Base-by-base conservation (phyloP, 1,284 basidiomycete genomes). In the Boletus smithii region DNA sequence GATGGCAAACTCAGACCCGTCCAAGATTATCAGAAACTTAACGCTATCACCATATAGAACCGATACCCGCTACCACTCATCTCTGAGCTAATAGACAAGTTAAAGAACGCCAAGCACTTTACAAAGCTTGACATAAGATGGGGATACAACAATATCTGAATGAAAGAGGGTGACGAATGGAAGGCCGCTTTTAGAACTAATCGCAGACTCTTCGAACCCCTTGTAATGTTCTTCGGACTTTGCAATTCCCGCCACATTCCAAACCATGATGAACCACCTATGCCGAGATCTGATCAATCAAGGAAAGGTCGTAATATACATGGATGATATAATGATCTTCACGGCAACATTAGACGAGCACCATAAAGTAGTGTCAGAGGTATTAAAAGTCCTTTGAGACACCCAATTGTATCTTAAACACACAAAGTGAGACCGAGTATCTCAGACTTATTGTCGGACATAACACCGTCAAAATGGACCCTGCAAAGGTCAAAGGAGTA, bases 381-480 rank as follows among this genome's bases (percentile, higher is more conserved):
- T 42, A 1, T 14, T 42, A 6, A 30, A 32, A 7, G 16, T 39
- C 1, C 14, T 46, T 0, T 8, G 24, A 1, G 18, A 36, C 7
- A 9, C 40, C 8, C 27, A 40, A 14, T 11, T 46, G 0, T 34
- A 0, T 4, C 17, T 46, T 0, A 46, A 40, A 20, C 23, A 33
- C 3, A 29, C 17, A 36, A 76, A 77, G 42, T 76, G 73, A 58
- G 18, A 55, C 68, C 0, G 65, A 72, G 9, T 78, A 69, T 51
- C 55, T 79, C 0, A 73, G 75, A 0, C 56, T 70, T 26, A 56
- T 73, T 76, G 8, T 40, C 0, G 3, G 8, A 1, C 1, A 8
- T 13, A 35, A n/a, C n/a, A n/a, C n/a, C n/a, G 36, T 29, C 5
- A 11, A 24, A 8, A 74, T 76, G 71, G 68, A 73, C 38, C 57